A percentile compares a stretch with the other conserved stretches of the same genome.
phyloP scores from a whole-genome alignment of 345 rosid species.

The Tarenaya hassleriana region DNA sequence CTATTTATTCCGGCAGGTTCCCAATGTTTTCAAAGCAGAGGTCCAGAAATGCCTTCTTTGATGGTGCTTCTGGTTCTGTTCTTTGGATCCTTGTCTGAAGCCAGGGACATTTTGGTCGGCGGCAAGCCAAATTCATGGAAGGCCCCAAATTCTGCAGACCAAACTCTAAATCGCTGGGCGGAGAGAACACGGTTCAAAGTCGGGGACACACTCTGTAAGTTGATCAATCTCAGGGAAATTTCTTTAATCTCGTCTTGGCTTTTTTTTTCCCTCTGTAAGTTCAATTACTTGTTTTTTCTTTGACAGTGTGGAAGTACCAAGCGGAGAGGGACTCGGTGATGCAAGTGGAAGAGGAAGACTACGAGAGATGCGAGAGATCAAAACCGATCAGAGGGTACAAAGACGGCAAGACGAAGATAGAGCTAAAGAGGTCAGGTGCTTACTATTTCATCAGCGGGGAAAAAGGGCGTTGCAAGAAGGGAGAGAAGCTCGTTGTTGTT shows the following conservation, averaged over 20 bases:
- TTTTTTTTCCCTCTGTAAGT: neutral
- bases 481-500: slow-evolving; percentile 63
- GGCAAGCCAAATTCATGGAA: slow-evolving; percentile 45
- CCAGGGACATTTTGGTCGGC: slow-evolving; percentile 35
- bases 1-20: no score
- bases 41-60: slow-evolving; percentile 29
- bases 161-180: slow-evolving; percentile 58
- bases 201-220: slow-evolving; percentile 60
- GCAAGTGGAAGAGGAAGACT: slow-evolving; percentile 55
- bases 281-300: slow-evolving; percentile 4
- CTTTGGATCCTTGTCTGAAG: slow-evolving; percentile 19
- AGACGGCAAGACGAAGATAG: slow-evolving; percentile 63
- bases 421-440: slow-evolving; percentile 52
- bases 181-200: slow-evolving; percentile 49
- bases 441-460: slow-evolving; percentile 79
- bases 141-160: slow-evolving; percentile 44
- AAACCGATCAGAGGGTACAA: slow-evolving; percentile 52
- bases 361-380: slow-evolving; percentile 52
- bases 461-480: slow-evolving; percentile 62
- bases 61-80: slow-evolving; percentile 17
- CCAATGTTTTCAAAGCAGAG: no score
- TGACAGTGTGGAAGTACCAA: slow-evolving; percentile 21
- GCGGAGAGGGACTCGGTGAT: slow-evolving; percentile 43
- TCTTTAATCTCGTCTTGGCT: no score
- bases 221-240: no score